These are phyloP conservation scores for Pleoardoris graminearum DNA, from an alignment of 2,329 filamentous ascomycete genomes.

Conservation along the genomic window DNA sequence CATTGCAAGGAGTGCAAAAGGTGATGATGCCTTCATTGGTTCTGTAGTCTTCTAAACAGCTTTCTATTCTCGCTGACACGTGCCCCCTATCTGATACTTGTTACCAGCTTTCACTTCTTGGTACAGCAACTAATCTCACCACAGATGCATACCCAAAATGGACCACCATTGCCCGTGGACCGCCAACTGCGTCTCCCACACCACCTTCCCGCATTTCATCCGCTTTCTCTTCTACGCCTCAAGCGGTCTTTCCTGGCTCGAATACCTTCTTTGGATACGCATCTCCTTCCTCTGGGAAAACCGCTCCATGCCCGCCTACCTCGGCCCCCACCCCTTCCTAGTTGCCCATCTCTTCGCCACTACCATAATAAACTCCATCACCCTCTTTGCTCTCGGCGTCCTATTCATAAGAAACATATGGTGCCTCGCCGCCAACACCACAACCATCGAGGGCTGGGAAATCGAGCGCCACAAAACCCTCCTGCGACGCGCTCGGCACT, in stretches of 20 bases:
- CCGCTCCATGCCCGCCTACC: constrained; percentile 68
- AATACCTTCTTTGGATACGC: constrained; percentile 63
- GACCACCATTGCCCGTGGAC: constrained; percentile 90
- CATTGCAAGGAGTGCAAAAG: constrained; percentile 77
- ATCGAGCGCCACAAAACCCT: constrained; percentile 54
- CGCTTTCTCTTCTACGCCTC: constrained; percentile 76
- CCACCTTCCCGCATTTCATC: constrained; percentile 79
- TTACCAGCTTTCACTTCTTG: neutral
- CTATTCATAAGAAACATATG: constrained; percentile 64
- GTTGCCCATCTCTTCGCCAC: constrained; percentile 66
- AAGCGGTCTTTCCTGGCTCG: constrained; percentile 63
- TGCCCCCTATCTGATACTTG: too few relatives aligned
- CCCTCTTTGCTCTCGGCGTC: constrained; percentile 64
- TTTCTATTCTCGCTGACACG: too few relatives aligned
- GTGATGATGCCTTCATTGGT: constrained; percentile 29
- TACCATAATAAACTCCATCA: constrained; percentile 60
- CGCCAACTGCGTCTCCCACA: constrained; percentile 78
- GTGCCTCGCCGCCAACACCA: constrained; percentile 69
- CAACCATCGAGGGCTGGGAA: constrained; percentile 81
- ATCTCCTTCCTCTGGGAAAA: constrained; percentile 64
- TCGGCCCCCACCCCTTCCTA: constrained; percentile 66
- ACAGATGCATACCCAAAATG: constrained; percentile 77
- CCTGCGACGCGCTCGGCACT: constrained; percentile 49
- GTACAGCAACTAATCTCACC: neutral
- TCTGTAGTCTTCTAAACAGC: neutral